A percentile compares a stretch with the other conserved stretches of the same genome.
These are phyloP conservation scores for Antonospora locustae DNA, from an alignment of 371 early-diverging fungal species.

Conservation along the genomic window DNA sequence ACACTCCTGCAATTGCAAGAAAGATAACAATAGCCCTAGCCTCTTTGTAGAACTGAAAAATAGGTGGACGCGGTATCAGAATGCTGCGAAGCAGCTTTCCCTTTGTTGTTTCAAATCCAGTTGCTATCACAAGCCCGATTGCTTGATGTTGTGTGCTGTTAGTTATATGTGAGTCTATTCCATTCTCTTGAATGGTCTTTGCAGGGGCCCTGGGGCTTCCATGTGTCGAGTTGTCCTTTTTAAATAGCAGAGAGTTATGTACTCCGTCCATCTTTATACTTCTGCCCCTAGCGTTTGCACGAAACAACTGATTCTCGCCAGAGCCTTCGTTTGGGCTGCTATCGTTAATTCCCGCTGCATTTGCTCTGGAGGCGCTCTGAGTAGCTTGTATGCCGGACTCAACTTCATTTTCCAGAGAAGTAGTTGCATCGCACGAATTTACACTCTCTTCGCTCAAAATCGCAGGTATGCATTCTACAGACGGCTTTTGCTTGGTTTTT, in stretches of 20 bases:
- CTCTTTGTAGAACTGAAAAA: conserved; percentile 80
- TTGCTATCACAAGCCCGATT: conserved; percentile 70
- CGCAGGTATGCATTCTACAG: too few species aligned
- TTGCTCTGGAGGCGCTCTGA: too few species aligned
- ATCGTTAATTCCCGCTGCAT: conserved; percentile 32
- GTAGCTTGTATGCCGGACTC: too few species aligned
- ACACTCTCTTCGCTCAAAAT: too few species aligned
- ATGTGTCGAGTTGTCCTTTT: too few species aligned
- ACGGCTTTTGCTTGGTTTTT: too few species aligned
- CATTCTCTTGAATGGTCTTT: conserved; percentile 66
- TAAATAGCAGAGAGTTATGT: too few species aligned
- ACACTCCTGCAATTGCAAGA: conserved; percentile 3
- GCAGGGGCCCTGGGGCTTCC: background rate
- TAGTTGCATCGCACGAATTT: too few species aligned
- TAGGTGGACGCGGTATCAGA: conserved; percentile 75
- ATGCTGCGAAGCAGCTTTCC: conserved; percentile 81
- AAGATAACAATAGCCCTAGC: conserved; percentile 49
- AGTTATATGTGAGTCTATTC: conserved; percentile 28
- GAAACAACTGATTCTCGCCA: conserved; percentile 1
- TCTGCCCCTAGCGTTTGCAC: conserved; percentile 9
- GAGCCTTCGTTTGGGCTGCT: conserved; percentile 9
- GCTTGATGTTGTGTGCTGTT: conserved; percentile 54
- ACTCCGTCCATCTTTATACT: conserved; percentile 17
- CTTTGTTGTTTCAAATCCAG: conserved; percentile 87
- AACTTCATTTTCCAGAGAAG: too few species aligned